Evolutionary conservation across 495 filamentous ascomycete species (phyloP), one percentile per base, ranked within the genome.

Genomic region (Lichenothelia convexa): DNA sequence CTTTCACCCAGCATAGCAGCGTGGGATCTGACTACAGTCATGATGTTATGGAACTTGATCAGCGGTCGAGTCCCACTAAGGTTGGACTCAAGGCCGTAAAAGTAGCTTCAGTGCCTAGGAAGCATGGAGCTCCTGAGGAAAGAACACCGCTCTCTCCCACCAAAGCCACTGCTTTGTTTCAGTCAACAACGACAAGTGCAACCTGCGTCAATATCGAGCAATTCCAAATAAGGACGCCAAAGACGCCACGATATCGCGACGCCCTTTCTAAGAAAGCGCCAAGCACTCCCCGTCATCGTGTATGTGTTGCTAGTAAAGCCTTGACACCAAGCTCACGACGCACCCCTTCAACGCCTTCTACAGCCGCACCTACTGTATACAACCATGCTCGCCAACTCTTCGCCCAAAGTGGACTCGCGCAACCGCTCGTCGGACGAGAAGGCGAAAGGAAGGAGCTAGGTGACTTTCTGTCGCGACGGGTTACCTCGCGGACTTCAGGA

Each of bases 371-470:
- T 24, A 81, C 80, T 0, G 67, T 93, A 12, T 93, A 95, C 49
- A 81, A 84, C 36, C 65, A 71, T 32, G 91, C 86, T 4, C 71
- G 87, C n/a, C 74, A 87, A 48, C 53, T 92, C 4, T 95, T 99
- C 51, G 73, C 79, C 3, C 68, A 83, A 31, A 79, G 78, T 38
- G 69, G 75, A 17, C 72, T 74, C 35, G 81, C 82, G 2, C 71
- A 73, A 7, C 69, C 69, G 46, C 59, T 99, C 26, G 63, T 94
- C 47, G 89, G 89, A 23, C 73, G 89, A 24, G 83, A 93, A 22
- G 57, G 70, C 0, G 89, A 99, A 50, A 69, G 76, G 35, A 58
- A 67, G 15, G 73, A 86, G 36, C 58, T 99, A 17, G 54, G 60
- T 3, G 45, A 45, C 0, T 94, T 95, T 44, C 63, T 99, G 27